phyloP scores from a whole-genome alignment of 2,329 filamentous ascomycete species.

The Diaporthe longicolla region DNA sequence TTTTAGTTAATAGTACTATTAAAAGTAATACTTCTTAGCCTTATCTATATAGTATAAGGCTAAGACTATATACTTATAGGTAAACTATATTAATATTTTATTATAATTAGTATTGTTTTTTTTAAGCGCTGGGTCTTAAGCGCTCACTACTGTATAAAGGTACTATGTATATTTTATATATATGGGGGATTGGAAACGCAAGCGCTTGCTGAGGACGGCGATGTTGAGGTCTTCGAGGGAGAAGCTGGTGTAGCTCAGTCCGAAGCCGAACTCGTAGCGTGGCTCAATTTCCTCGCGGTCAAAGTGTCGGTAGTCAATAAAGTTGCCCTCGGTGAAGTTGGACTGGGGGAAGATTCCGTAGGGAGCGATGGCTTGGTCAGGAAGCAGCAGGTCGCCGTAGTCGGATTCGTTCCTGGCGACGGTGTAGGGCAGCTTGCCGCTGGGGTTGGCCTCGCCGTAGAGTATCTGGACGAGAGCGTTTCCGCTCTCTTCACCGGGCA shows the following conservation, averaged over 20 bases:
- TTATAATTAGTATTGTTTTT: too few relatives aligned
- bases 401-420: conserved; percentile 69
- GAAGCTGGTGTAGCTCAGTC: conserved; percentile 70
- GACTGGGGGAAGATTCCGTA: conserved; percentile 67
- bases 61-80: too few relatives aligned
- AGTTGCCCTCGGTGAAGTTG: conserved; percentile 66
- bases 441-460: conserved; percentile 70
- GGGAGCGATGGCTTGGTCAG: conserved; percentile 58
- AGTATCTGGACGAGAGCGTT: conserved; percentile 67
- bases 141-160: too few relatives aligned
- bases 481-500: conserved; percentile 75
- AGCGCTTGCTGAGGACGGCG: conserved; percentile 52
- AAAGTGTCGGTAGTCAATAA: conserved; percentile 69
- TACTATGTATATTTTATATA: too few relatives aligned
- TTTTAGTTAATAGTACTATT: too few relatives aligned
- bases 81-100: too few relatives aligned
- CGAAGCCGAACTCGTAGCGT: conserved; percentile 70
- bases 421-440: conserved; percentile 73
- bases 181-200: too few relatives aligned
- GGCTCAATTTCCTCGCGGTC: conserved; percentile 63
- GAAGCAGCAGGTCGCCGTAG: conserved; percentile 61
- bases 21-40: too few relatives aligned
- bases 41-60: too few relatives aligned
- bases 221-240: conserved; percentile 57
- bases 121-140: too few relatives aligned